Base-by-base conservation (phyloP, 2,329 filamentous ascomycete species). In the Neopestalotiopsis rosae region DNA sequence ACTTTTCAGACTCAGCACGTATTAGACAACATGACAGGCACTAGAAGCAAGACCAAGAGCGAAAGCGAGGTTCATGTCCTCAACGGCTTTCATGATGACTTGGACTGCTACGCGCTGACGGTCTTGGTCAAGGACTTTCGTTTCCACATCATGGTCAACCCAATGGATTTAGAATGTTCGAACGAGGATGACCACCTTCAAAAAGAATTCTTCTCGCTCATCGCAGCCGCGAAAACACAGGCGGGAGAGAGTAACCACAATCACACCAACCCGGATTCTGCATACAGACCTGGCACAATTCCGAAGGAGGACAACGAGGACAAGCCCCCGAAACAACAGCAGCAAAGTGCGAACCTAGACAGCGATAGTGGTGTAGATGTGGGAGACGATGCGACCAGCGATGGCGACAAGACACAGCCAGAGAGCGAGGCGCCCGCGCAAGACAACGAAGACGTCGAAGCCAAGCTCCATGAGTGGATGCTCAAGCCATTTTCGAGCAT, bases 71-170 rank as follows among this genome's bases (percentile, higher is more conserved):
- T 32, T 14, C 52, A 69, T 45, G 20, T 69, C 2, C 65, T 69
- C 45, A 32, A 69, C 42, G 58, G 67, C 45, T 30, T 32, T 20
- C 7, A 28, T 34, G 45, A 65, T 49, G 65, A 69, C 17, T n/a
- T 49, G 4, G 59, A 67, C 38, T 28, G 32, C 30, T 67, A 56
- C 38, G 57, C 58, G 3, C 38, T 69, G 14, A 67, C 68, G 7
- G 49, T 59, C 3, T 45, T 67, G 32, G 59, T 69, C 13, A 56
- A 61, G n/a, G 68, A 69, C 10, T 69, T 69, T 42, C 68, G 68
- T 2, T 69, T 69, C 32, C 58, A 69, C n/a, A 69, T 69, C 14
- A 64, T 61, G 5, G 49, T 58, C 7, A 49, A 58, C 30, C 64
- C 64, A 38, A 14, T 34, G 0, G 38, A 59, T 13, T 45, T 69